These are phyloP conservation scores for Mycena citricolor DNA, from an alignment of 1,284 basidiomycete genomes.

Conservation along the genomic window DNA sequence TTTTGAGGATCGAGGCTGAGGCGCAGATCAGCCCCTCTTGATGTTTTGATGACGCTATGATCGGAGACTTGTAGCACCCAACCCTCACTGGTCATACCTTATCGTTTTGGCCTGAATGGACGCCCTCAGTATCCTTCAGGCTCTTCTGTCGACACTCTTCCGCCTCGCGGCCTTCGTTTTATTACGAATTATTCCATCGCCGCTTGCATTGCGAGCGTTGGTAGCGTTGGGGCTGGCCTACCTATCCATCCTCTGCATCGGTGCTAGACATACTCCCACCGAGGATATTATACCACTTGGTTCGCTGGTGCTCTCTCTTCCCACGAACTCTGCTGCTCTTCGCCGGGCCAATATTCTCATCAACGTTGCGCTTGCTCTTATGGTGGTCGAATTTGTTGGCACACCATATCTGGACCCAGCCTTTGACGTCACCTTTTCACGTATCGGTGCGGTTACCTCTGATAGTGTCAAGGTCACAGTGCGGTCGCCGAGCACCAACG, in stretches of 20 bases:
- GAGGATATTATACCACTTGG: slow-evolving; percentile 14
- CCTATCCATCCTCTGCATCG: slow-evolving; percentile 12
- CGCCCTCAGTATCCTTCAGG: background rate
- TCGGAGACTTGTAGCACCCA: slow-evolving; percentile 2
- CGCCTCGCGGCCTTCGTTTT: slow-evolving; percentile 34
- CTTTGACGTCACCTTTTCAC: slow-evolving; percentile 56
- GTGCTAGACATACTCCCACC: background rate
- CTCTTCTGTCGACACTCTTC: slow-evolving; percentile 36
- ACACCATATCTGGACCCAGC: slow-evolving; percentile 56
- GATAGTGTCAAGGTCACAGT: slow-evolving; percentile 61
- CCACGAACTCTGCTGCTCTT: slow-evolving; percentile 39
- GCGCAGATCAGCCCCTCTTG: background rate
- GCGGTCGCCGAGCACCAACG: slow-evolving; percentile 50
- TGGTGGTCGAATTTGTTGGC: slow-evolving; percentile 49
- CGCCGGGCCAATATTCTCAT: slow-evolving; percentile 43
- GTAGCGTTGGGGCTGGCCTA: slow-evolving; percentile 9
- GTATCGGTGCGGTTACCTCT: slow-evolving; percentile 68
- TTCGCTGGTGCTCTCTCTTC: slow-evolving; percentile 45
- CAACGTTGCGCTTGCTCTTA: slow-evolving; percentile 52
- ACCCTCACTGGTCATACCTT: background rate
- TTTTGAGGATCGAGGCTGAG: background rate
- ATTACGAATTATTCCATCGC: slow-evolving; percentile 18
- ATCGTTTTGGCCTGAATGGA: background rate
- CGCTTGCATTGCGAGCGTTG: slow-evolving; percentile 1
- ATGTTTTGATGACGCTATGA: slow-evolving; percentile 1